A percentile compares a stretch with the other conserved stretches of the same genome.
phyloP scores from a whole-genome alignment of 495 filamentous ascomycete genomes.

The Umbilicaria muhlenbergii region DNA sequence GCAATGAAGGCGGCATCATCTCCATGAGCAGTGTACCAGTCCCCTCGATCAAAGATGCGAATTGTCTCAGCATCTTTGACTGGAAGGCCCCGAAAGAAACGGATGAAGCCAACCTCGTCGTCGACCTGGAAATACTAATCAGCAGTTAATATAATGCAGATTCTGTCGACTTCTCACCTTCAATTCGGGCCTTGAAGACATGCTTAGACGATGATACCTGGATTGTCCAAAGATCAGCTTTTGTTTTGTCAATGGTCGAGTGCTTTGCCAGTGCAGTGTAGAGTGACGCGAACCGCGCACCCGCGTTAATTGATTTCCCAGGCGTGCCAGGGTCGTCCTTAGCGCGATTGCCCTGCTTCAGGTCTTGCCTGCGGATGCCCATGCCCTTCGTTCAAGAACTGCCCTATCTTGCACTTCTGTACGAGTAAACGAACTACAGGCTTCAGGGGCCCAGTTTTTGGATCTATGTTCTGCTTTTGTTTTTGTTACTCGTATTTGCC shows the following conservation, averaged over 20 bases:
- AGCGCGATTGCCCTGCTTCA: too few species aligned
- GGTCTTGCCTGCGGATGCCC: too few species aligned
- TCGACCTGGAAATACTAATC: conserved; percentile 46
- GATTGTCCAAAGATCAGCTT: not conserved
- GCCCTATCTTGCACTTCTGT: too few species aligned
- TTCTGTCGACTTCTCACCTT: conserved; percentile 39
- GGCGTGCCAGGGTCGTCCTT: too few species aligned
- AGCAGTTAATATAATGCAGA: not conserved
- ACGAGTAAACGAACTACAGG: too few species aligned
- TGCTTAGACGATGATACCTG: conserved; percentile 20
- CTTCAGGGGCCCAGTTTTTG: too few species aligned
- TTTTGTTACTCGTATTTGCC: too few species aligned
- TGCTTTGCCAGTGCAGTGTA: too few species aligned
- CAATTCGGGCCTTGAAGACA: conserved; percentile 84
- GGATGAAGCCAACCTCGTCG: conserved; percentile 91
- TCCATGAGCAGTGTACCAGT: conserved; percentile 91
- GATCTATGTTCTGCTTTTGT: too few species aligned
- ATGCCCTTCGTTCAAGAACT: too few species aligned
- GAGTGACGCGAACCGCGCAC: too few species aligned
- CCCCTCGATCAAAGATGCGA: conserved; percentile 84
- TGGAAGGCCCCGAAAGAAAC: conserved; percentile 75
- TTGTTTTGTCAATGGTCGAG: not conserved
- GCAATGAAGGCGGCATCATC: conserved; percentile 90
- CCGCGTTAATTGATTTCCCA: too few species aligned
- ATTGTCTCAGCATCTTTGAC: conserved; percentile 53